phyloP scores from a whole-genome alignment of 192 early-diverging fungal genomes.

The Linnemannia exigua region DNA sequence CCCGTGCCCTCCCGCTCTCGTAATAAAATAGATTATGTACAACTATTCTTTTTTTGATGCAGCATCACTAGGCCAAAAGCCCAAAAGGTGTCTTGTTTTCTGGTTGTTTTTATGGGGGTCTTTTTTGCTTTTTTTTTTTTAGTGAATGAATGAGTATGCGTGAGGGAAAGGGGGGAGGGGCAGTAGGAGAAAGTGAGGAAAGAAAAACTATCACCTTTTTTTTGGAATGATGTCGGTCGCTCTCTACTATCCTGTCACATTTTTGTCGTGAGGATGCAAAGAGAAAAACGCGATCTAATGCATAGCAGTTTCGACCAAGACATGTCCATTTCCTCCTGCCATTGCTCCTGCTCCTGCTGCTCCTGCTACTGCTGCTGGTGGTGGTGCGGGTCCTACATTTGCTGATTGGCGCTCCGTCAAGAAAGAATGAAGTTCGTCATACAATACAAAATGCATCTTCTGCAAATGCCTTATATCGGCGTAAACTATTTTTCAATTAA shows the following conservation, averaged over 20 bases:
- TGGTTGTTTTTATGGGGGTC: background rate
- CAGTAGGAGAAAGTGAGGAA: too few relatives aligned
- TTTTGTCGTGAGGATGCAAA: background rate
- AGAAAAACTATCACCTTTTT: background rate
- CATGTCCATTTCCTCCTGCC: constrained; percentile 19
- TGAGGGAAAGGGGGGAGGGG: background rate
- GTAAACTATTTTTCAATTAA: constrained; percentile 45
- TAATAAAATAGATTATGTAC: constrained; percentile 5
- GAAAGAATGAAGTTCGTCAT: constrained; percentile 60
- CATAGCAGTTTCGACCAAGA: constrained; percentile 18
- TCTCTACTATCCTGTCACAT: background rate
- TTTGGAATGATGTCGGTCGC: too few relatives aligned
- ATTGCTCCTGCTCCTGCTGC: background rate
- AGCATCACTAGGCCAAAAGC: background rate
- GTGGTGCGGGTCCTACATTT: background rate
- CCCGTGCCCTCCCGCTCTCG: background rate
- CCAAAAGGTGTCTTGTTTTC: background rate
- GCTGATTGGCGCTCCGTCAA: constrained; percentile 48
- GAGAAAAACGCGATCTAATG: constrained; percentile 3
- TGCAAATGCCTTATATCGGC: constrained; percentile 57
- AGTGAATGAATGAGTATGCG: background rate
- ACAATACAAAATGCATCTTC: constrained; percentile 55
- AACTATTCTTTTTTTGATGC: background rate
- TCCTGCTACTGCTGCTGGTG: background rate
- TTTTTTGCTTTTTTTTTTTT: background rate